phyloP scores from a whole-genome alignment of 352 stramenopile species.

The Phytophthora pistaciae region DNA sequence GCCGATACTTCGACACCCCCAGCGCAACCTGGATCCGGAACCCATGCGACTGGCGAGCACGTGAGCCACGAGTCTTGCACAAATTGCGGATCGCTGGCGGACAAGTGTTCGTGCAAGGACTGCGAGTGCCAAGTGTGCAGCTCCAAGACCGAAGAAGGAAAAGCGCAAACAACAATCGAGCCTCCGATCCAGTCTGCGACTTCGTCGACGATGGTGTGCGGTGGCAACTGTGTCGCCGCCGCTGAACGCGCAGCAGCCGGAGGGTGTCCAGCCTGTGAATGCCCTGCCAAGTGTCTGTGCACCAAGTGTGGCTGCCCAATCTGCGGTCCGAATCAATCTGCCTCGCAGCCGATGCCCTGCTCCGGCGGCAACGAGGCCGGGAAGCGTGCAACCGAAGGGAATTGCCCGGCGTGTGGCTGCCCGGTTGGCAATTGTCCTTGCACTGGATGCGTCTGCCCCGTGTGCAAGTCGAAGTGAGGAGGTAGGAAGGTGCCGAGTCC shows the following conservation, averaged over 20 bases:
- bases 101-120: slow-evolving; percentile 43
- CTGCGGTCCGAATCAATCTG: slow-evolving; percentile 15
- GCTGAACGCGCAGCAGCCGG: slow-evolving; percentile 23
- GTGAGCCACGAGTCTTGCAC: slow-evolving; percentile 32
- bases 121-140: slow-evolving; percentile 45
- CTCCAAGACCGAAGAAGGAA: slow-evolving; percentile 5
- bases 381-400: slow-evolving; percentile 4
- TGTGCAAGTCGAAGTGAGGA: slow-evolving; percentile 23
- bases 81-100: slow-evolving; percentile 31
- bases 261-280: slow-evolving; percentile 30
- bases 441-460: slow-evolving; percentile 25
- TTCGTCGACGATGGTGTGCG: slow-evolving; percentile 28
- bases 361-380: slow-evolving; percentile 11
- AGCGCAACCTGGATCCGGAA: background rate
- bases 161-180: slow-evolving; percentile 5
- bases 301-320: slow-evolving; percentile 31
- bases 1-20: background rate
- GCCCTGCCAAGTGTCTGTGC: slow-evolving; percentile 23
- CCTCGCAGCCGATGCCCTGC: slow-evolving; percentile 5
- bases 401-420: slow-evolving; percentile 35
- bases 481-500: background rate
- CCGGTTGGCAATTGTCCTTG: slow-evolving; percentile 28
- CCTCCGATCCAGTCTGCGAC: slow-evolving; percentile 35
- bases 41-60: background rate
- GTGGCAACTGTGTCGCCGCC: slow-evolving; percentile 24